A percentile compares a stretch with the other conserved stretches of the same genome.
Evolutionary conservation across 345 rosid genomes (phyloP).

Genomic region (Hibiscus trionum): DNA sequence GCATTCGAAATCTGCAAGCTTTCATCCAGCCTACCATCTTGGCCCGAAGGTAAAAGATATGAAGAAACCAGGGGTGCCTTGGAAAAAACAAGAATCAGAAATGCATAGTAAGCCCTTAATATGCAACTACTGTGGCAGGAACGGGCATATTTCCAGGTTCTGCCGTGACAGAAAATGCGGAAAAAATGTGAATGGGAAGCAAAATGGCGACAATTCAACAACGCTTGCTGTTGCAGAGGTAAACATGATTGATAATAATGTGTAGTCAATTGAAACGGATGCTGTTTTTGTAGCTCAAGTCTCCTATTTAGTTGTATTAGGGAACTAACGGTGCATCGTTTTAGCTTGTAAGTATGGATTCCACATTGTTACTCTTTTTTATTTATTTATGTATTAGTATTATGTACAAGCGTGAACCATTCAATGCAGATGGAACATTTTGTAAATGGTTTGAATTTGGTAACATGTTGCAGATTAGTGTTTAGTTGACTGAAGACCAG

Average conservation of each 20-base stretch:
- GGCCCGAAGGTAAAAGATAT: slow-evolving; percentile 30
- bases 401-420: neutral
- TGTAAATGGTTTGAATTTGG: neutral
- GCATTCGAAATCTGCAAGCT: slow-evolving; percentile 19
- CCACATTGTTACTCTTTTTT: neutral
- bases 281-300: neutral
- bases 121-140: slow-evolving; percentile 55
- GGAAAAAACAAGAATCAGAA: slow-evolving; percentile 36
- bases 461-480: neutral
- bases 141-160: slow-evolving; percentile 46
- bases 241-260: slow-evolving; percentile 13
- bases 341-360: neutral
- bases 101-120: slow-evolving; percentile 18
- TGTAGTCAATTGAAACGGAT: neutral
- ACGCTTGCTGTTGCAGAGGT: slow-evolving; percentile 17
- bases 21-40: slow-evolving; percentile 18
- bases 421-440: neutral
- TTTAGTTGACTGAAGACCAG: neutral
- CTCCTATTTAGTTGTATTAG: neutral
- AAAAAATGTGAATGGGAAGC: slow-evolving; percentile 14
- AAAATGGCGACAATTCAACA: slow-evolving; percentile 7
- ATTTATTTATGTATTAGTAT: neutral
- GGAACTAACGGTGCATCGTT: neutral
- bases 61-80: slow-evolving; percentile 28
- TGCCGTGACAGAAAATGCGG: slow-evolving; percentile 39